These are phyloP conservation scores for Aureobasidium pullulans DNA, from an alignment of 2,329 filamentous ascomycete species.

Conservation along the genomic window DNA sequence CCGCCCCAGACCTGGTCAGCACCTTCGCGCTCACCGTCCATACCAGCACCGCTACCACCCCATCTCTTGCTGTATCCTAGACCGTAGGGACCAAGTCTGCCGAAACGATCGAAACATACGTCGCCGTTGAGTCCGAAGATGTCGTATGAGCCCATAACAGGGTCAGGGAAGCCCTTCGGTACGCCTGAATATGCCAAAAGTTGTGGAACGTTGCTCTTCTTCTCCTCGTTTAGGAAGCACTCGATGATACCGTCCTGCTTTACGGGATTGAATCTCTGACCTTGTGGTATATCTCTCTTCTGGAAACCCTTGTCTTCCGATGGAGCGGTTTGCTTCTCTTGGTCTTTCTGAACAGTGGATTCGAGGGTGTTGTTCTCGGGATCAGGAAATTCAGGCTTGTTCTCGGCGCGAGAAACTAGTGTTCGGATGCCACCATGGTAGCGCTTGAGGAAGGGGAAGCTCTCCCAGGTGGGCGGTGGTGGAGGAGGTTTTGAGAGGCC, in stretches of 20 bases:
- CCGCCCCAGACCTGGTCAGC: slow-evolving; percentile 71
- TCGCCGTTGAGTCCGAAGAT: slow-evolving; percentile 71
- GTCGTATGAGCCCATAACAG: slow-evolving; percentile 80
- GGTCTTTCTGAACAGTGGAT: slow-evolving; percentile 28
- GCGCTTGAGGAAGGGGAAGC: slow-evolving; percentile 73
- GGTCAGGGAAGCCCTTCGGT: slow-evolving; percentile 74
- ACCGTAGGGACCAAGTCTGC: slow-evolving; percentile 81
- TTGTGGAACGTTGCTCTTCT: slow-evolving; percentile 58
- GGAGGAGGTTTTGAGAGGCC: slow-evolving; percentile 48
- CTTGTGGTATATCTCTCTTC: slow-evolving; percentile 26
- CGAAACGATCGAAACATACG: slow-evolving; percentile 89
- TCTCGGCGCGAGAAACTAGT: slow-evolving; percentile 57
- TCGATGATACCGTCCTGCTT: slow-evolving; percentile 57
- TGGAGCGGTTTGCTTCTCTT: slow-evolving; percentile 26
- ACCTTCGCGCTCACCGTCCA: slow-evolving; percentile 76
- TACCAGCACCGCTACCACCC: slow-evolving; percentile 77
- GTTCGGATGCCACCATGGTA: slow-evolving; percentile 85
- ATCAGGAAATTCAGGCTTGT: slow-evolving; percentile 73
- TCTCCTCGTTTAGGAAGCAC: slow-evolving; percentile 69
- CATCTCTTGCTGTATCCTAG: slow-evolving; percentile 72
- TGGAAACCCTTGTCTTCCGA: slow-evolving; percentile 20
- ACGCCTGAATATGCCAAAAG: slow-evolving; percentile 71
- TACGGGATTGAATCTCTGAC: slow-evolving; percentile 57
- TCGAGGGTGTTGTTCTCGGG: slow-evolving; percentile 51
- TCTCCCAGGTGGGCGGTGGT: slow-evolving; percentile 72